phyloP scores from a whole-genome alignment of 2,329 filamentous ascomycete species.

The Pseudopyricularia cyperi region DNA sequence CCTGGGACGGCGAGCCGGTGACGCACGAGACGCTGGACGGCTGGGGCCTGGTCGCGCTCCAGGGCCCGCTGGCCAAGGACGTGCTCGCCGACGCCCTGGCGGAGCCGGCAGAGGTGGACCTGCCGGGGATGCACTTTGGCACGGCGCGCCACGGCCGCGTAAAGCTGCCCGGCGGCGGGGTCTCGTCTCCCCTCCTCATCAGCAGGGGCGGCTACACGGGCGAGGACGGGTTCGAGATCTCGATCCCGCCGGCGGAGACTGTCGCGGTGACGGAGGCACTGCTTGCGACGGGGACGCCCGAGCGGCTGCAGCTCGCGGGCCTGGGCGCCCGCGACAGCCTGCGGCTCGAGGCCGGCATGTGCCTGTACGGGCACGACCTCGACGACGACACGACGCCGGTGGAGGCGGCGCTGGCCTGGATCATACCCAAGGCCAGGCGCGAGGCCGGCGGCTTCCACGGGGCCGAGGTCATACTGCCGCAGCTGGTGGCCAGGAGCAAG shows the following conservation, averaged over 20 bases:
- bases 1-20: constrained; percentile 21
- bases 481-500: constrained; percentile 61
- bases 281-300: constrained; percentile 47
- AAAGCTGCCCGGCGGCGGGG: constrained; percentile 35
- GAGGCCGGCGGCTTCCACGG: constrained; percentile 70
- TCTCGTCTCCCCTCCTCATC: constrained; percentile 49
- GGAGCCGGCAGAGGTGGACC: constrained; percentile 34
- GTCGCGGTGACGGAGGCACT: constrained; percentile 56
- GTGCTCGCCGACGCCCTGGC: constrained; percentile 54
- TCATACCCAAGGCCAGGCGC: constrained; percentile 70
- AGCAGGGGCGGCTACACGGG: constrained; percentile 91
- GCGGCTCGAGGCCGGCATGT: constrained; percentile 94
- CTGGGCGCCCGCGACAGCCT: constrained; percentile 86
- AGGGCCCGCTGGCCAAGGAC: constrained; percentile 65
- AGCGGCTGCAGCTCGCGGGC: constrained; percentile 64
- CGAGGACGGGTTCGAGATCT: constrained; percentile 97
- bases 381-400: constrained; percentile 58
- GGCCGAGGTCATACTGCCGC: constrained; percentile 60
- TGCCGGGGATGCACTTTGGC: constrained; percentile 71
- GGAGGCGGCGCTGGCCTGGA: constrained; percentile 54
- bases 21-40: constrained; percentile 42
- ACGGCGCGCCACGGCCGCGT: constrained; percentile 55
- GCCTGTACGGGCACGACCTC: constrained; percentile 97
- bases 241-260: constrained; percentile 56
- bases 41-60: constrained; percentile 74